Base-by-base conservation (phyloP, 169 alveolate species). In the Babesia ovis region DNA sequence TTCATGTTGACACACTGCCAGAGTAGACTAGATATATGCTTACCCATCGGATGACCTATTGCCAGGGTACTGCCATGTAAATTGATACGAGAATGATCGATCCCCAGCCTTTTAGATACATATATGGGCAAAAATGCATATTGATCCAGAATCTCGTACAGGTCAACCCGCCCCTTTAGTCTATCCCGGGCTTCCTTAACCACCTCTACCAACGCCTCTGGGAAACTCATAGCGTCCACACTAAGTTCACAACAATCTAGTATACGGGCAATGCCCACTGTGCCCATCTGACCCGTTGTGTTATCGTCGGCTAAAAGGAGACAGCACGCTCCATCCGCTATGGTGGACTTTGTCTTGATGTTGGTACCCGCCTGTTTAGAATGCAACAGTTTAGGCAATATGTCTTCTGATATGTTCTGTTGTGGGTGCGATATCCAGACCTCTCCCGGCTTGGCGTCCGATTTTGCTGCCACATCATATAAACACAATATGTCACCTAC, bases 41-140 rank as follows among this genome's bases (percentile, higher is more conserved):
- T 73, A 73, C 84, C 84, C 60, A 64, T 74, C 14, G 92, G 89
- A 69, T 82, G 88, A 1, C 92, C 92, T 32, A 86, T 32, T 3
- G 91, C 60, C 22, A 83, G 29, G 18, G 91, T 43, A 14, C 90
- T 76, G 4, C 92, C 92, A 43, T 83, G 75, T 20, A 83, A 25
- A 37, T 86, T 86, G 18, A 86, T 80, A 59, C 85, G 79, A 0
- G 90, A 83, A 4, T 48, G 42, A 35, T 86, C 92, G 35, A 86
- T 58, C 27, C 41, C 64, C 42, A 82, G 61, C 27, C 53, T 58
- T 31, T 73, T 77, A 22, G 83, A 43, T 42, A 66, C 75, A 45
- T 58, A 77, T 31, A 86, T 34, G 27, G 88, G 89, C 51, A 77
- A 57, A 29, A 77, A 58, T 11, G 90, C 89, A 48, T 81, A 72